Conservation (phyloP, 2,329 filamentous ascomycete species). For the Hypoxylon sp. region DNA sequence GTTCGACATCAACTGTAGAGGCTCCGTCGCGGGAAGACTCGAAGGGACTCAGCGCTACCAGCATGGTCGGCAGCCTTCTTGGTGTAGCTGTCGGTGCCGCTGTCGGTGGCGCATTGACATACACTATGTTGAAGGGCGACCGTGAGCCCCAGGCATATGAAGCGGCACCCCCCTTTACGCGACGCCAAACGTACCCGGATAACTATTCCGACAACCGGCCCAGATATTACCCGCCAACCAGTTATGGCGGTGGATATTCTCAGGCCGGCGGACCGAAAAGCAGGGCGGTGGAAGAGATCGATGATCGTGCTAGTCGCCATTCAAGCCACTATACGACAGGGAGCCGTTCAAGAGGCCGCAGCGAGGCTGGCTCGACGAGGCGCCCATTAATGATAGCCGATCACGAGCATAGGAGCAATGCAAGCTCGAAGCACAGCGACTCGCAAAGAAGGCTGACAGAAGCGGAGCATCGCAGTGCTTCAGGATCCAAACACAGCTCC, state of each 20-base stretch:
- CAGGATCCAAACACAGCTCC: conserved; percentile 19
- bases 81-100: conserved; percentile 80
- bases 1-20: conserved; percentile 53
- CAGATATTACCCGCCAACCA: conserved; percentile 55
- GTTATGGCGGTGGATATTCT: conserved; percentile 55
- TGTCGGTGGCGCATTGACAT: conserved; percentile 71
- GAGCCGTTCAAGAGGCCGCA: conserved; percentile 56
- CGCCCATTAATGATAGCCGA: conserved; percentile 58
- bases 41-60: conserved; percentile 62
- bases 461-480: conserved; percentile 34
- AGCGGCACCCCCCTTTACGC: conserved; percentile 54
- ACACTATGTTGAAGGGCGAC: conserved; percentile 76
- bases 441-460: conserved; percentile 49
- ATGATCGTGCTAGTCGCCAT: conserved; percentile 57
- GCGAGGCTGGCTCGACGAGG: conserved; percentile 55
- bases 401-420: conserved; percentile 57
- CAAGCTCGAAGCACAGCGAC: conserved; percentile 53
- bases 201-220: conserved; percentile 51
- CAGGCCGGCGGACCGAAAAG: conserved; percentile 48
- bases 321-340: conserved; percentile 54
- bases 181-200: conserved; percentile 62
- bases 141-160: conserved; percentile 55
- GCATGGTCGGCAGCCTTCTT: conserved; percentile 79
- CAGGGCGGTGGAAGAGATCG: conserved; percentile 55
- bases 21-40: conserved; percentile 46